Percentiles rank a stretch among this genome's conserved stretches.
phyloP scores from a whole-genome alignment of 768 basidiomycete genomes.

The Suillus lakei region DNA sequence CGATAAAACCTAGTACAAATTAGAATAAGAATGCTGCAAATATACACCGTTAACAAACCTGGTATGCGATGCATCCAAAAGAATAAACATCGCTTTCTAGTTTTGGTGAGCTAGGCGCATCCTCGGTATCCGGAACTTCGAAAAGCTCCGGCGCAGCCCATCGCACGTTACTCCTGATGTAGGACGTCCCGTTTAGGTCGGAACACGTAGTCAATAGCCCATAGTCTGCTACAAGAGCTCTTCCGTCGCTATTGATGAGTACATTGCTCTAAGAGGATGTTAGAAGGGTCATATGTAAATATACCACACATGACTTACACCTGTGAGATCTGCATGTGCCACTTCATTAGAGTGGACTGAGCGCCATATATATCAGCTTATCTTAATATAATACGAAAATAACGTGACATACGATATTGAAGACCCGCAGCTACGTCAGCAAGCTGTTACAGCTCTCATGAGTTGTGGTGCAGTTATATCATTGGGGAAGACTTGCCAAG shows the following conservation, averaged over 20 bases:
- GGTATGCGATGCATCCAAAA: conserved; percentile 28
- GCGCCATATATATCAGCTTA: background rate
- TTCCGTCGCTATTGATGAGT: background rate
- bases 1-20: conserved; percentile 4
- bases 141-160: conserved; percentile 37
- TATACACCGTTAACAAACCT: conserved; percentile 17
- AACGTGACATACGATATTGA: conserved; percentile 10
- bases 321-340: conserved; percentile 6
- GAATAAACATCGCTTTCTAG: conserved; percentile 14
- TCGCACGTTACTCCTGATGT: conserved; percentile 30
- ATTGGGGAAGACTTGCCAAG: background rate
- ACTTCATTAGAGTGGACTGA: background rate
- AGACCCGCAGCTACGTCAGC: conserved; percentile 13
- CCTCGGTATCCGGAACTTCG: conserved; percentile 21
- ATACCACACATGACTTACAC: background rate
- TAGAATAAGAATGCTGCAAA: background rate
- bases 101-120: background rate
- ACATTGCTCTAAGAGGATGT: conserved; percentile 1
- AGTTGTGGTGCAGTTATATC: background rate
- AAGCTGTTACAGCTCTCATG: conserved; percentile 2
- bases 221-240: conserved; percentile 1
- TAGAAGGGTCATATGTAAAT: background rate
- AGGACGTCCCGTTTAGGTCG: background rate
- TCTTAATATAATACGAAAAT: background rate
- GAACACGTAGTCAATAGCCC: background rate